A percentile compares a stretch with the other conserved stretches of the same genome.
Evolutionary conservation across 2,329 filamentous ascomycete species (phyloP).

Genomic region (Hirsutella minnesotensis): DNA sequence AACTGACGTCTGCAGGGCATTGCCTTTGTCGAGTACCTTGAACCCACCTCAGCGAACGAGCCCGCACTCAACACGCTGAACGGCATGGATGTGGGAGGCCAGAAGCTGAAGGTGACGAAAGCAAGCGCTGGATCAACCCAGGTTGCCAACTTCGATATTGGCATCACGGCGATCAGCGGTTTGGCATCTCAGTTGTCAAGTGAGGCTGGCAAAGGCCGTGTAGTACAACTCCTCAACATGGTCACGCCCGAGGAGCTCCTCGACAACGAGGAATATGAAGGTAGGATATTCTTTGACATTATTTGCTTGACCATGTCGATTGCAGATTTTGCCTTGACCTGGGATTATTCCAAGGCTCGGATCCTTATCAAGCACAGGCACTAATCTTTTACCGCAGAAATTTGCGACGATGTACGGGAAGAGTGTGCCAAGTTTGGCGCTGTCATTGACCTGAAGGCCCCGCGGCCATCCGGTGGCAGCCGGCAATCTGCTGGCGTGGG

Average conservation of each 20-base stretch:
- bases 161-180: slow-evolving; percentile 95
- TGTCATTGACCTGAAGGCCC: slow-evolving; percentile 83
- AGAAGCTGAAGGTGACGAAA: slow-evolving; percentile 71
- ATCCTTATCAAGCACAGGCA: not conserved
- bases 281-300: slow-evolving; percentile 30
- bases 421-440: slow-evolving; percentile 87
- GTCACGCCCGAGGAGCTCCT: slow-evolving; percentile 91
- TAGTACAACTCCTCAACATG: slow-evolving; percentile 95
- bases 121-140: slow-evolving; percentile 94
- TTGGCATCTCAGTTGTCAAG: slow-evolving; percentile 79
- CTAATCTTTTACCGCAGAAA: slow-evolving; percentile 50
- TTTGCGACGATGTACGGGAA: slow-evolving; percentile 84
- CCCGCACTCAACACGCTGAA: slow-evolving; percentile 86
- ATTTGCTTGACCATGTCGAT: not conserved
- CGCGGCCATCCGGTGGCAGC: slow-evolving; percentile 71
- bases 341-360: not conserved
- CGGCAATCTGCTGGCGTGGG: slow-evolving; percentile 82
- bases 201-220: slow-evolving; percentile 68
- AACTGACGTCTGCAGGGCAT: slow-evolving; percentile 52
- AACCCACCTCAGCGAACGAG: slow-evolving; percentile 57
- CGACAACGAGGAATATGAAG: slow-evolving; percentile 90
- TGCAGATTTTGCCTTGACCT: not conserved
- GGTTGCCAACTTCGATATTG: slow-evolving; percentile 82
- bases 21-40: slow-evolving; percentile 89
- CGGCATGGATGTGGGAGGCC: slow-evolving; percentile 84